Base-by-base conservation (phyloP, 2,329 filamentous ascomycete species). In the Ophiostoma populinum region DNA sequence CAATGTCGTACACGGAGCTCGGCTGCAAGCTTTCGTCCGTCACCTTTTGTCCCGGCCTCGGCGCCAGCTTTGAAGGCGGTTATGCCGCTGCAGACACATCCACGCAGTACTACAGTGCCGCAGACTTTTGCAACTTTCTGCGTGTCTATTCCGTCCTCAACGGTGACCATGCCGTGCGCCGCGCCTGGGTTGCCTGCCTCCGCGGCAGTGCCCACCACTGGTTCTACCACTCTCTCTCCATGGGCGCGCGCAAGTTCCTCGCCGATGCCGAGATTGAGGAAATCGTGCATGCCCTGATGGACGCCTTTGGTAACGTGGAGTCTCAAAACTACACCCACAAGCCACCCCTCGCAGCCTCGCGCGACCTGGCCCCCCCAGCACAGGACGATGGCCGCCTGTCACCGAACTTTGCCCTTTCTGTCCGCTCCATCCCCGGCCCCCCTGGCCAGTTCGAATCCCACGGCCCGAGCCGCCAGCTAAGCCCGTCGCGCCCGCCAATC, bases 141-240 rank as follows among this genome's bases (percentile, higher is more conserved):
- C 32, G 32, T 17, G 25, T 66, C 65, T 58, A 77, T 81, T 45
- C 65, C 67, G 55, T 68, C 65, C 63, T 78, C 78, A 48, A 33
- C 13, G 30, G 30, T n/a, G 30, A 32, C n/a, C 30, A 32, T 7
- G n/a, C 19, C 8, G 10, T 32, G 6, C 30, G 30, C 19, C 30
- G 30, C n/a, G 7, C 30, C 18, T 32, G n/a, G 30, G n/a, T 32
- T 9, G 19, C 7, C 12, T 32, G 30, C 22, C 30, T 32, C 7
- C 30, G 30, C 13, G 30, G 30, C 30, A 13, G 13, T 12, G 30
- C 30, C 8, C 20, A 32, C 30, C 22, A 10, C 7, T 32, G 30
- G 30, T 32, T 24, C 8, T 32, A 22, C 30, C 30, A 32, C 20
- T 11, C 16, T 9, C 28, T 30, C 6, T 9, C 28, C 28, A 30